Conservation (phyloP, 2,329 filamentous ascomycete species). For the Hortaea werneckii region DNA sequence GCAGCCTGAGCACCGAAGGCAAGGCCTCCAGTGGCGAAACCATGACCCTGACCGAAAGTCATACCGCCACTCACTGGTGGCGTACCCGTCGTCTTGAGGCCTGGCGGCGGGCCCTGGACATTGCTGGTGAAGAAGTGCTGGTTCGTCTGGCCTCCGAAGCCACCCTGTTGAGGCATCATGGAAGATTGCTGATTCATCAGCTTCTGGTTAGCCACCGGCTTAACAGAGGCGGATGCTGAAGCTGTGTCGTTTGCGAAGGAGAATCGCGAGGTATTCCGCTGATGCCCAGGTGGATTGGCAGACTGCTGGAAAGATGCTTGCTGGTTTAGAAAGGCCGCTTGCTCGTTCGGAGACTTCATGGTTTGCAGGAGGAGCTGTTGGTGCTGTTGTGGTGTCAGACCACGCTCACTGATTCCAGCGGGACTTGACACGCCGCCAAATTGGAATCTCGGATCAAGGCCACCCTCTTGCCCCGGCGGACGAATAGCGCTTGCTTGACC, state of each 20-base stretch:
- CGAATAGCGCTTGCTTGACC: constrained; percentile 57
- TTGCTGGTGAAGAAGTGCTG: constrained; percentile 70
- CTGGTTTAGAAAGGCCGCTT: constrained; percentile 38
- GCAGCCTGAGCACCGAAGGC: constrained; percentile 48
- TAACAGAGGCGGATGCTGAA: constrained; percentile 53
- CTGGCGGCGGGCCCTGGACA: constrained; percentile 87
- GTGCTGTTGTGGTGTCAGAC: constrained; percentile 70
- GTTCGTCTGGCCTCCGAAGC: constrained; percentile 44
- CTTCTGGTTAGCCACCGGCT: constrained; percentile 67
- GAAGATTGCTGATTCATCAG: constrained; percentile 75
- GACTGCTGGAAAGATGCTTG: constrained; percentile 38
- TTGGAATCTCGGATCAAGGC: constrained; percentile 22
- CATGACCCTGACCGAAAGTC: constrained; percentile 85
- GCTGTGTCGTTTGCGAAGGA: constrained; percentile 71
- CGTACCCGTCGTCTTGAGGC: constrained; percentile 87
- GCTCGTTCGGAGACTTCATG: constrained; percentile 33
- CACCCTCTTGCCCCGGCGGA: constrained; percentile 42
- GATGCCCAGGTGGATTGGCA: constrained; percentile 55
- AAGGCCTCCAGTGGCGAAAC: constrained; percentile 59
- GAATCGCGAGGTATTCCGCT: constrained; percentile 75
- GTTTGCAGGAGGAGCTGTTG: constrained; percentile 56
- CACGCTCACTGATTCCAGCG: constrained; percentile 55
- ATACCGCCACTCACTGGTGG: constrained; percentile 68
- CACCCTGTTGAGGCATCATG: constrained; percentile 57
- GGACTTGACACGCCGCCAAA: constrained; percentile 36